phyloP scores from a whole-genome alignment of 169 alveolate genomes.

The Cryptosporidium baileyi region DNA sequence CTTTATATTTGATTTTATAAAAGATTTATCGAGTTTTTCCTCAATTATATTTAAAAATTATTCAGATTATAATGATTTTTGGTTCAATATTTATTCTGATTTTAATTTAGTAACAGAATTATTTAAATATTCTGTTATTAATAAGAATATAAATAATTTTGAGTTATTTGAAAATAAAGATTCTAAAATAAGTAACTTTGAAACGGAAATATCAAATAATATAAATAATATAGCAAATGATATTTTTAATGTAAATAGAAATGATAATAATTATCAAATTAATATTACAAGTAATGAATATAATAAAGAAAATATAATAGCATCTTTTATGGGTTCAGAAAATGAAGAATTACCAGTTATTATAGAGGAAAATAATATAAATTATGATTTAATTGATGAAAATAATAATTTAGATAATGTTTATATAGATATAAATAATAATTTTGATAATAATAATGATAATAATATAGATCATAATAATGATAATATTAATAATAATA shows the following conservation, averaged over 20 bases:
- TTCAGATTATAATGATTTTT: background rate
- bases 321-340: constrained; percentile 69
- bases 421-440: background rate
- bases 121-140: background rate
- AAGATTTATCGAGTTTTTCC: background rate
- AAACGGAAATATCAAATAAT: constrained; percentile 1
- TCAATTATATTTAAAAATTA: background rate
- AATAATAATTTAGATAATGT: background rate
- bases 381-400: background rate
- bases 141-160: background rate
- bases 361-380: background rate
- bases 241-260: background rate
- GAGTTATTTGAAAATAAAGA: background rate
- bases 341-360: no score
- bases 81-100: constrained; percentile 18
- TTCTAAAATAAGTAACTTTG: background rate
- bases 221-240: background rate
- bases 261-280: background rate
- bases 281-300: background rate
- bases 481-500: background rate
- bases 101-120: background rate
- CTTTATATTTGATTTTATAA: background rate
- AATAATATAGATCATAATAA: background rate
- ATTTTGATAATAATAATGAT: background rate
- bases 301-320: background rate